Evolutionary conservation across 75 land plant species (phyloP), one percentile per base, ranked within the genome.

Genomic region (Sequoia sempervirens): DNA sequence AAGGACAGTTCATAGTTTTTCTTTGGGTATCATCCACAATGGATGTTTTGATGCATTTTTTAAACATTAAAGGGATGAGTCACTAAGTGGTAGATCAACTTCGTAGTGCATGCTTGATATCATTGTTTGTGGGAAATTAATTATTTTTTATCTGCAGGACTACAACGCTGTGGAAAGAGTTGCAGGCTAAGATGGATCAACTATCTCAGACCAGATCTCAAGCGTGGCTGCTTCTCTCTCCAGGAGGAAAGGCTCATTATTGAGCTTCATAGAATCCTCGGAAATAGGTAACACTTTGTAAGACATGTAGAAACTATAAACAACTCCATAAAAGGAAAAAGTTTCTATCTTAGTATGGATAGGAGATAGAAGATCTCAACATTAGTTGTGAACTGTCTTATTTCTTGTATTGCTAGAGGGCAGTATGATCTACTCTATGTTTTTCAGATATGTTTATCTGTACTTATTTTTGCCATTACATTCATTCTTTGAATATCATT

Each of bases 151-250:
- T 6, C 0, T 84, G 64, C 85, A 85, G 86, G 86, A 34, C 75
- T 85, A 23, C 85, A 83, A 56, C 68, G 86, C 34, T 85, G 86
- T n/a, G 86, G 86, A n/a, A 85, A 85, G 61, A 85, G 86, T 68
- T 85, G 86, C 85, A 34, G 86, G 34, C 64, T 85, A 40, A 83
- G 85, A 15, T 84, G 85, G 85, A 84, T 46, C 53, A 84, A 84
- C 84, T 84, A 84, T 18, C 85, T 85, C n/a, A 52, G 86, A 40
- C 86, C 86, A 14, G 86, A 85, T 64, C 43, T 85, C n/a, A 85
- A 85, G 73, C 37, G 38, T 5, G 68, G 86, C 30, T 36, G 34
- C 38, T 85, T 85, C 86, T 83, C 86, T 23, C 45, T 40, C 1
- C 46, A 52, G 23, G 86, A 85, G 26, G 86, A 85, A 85, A 83